Conservation (phyloP, 208 protist species). For the Leishmania guyanensis region DNA sequence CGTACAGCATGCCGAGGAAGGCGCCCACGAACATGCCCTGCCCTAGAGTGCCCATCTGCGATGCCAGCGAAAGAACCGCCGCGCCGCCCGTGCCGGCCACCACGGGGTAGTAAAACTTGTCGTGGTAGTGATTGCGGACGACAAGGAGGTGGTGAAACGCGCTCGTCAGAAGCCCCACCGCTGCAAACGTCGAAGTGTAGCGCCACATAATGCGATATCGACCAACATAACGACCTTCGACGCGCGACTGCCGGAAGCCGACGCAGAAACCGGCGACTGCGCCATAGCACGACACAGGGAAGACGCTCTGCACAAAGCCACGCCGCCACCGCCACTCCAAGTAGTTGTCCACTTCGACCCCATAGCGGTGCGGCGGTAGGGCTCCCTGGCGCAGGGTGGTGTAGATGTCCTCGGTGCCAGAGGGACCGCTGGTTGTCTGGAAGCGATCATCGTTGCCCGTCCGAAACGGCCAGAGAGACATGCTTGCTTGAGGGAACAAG, state of each 20-base stretch:
- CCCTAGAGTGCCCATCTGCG: conserved; percentile 69
- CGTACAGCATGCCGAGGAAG: conserved; percentile 75
- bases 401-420: conserved; percentile 59
- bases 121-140: conserved; percentile 77
- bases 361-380: conserved; percentile 63
- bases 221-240: conserved; percentile 79
- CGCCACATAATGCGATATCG: conserved; percentile 80
- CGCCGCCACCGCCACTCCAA: conserved; percentile 84
- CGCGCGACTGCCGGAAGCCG: conserved; percentile 74
- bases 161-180: conserved; percentile 70
- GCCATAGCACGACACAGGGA: conserved; percentile 77
- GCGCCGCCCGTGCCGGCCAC: conserved; percentile 50
- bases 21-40: conserved; percentile 77
- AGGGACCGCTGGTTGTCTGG: conserved; percentile 34
- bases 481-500: conserved; percentile 1
- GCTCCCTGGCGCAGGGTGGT: conserved; percentile 57
- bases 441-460: conserved; percentile 89
- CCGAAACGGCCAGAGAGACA: conserved; percentile 87
- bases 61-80: conserved; percentile 55
- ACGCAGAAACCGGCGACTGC: conserved; percentile 59
- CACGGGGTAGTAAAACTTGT: conserved; percentile 79
- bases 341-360: conserved; percentile 70
- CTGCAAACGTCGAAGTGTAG: conserved; percentile 80
- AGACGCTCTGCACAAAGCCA: conserved; percentile 76
- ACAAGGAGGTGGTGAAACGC: conserved; percentile 81